Conservation (phyloP, 768 basidiomycete genomes). For the Kwoniella dendrophila region DNA sequence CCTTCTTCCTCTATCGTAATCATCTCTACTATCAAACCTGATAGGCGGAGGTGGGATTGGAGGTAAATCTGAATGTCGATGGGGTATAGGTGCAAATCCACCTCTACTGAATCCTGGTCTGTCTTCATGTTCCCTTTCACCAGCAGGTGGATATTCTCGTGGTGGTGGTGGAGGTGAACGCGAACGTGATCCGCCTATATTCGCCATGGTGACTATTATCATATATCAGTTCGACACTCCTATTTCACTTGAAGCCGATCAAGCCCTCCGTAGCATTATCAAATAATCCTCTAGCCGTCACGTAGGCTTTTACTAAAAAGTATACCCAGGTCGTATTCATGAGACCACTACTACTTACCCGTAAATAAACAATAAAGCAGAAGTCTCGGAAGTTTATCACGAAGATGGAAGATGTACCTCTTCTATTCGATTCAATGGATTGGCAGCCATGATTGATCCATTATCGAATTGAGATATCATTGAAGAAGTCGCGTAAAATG, state of each 20-base stretch:
- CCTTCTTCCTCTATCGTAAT: conserved; percentile 24
- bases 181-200: conserved; percentile 1
- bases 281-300: no score
- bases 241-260: no score
- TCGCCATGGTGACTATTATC: conserved; percentile 2
- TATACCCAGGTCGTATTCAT: no score
- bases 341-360: no score
- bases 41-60: conserved; percentile 21
- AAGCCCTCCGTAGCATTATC: no score
- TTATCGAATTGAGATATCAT: background rate
- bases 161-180: conserved; percentile 10
- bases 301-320: no score
- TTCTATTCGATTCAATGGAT: background rate
- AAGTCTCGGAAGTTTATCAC: no score
- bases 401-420: no score
- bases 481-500: background rate
- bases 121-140: conserved; percentile 22
- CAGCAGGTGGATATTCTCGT: conserved; percentile 5
- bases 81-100: conserved; percentile 46
- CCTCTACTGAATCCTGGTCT: conserved; percentile 38
- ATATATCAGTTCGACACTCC: no score
- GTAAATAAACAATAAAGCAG: no score
- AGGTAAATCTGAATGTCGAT: conserved; percentile 35
- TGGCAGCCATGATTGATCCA: background rate
- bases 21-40: conserved; percentile 24